phyloP scores from a whole-genome alignment of 352 stramenopile genomes.

The Elongisporangium senticosum region DNA sequence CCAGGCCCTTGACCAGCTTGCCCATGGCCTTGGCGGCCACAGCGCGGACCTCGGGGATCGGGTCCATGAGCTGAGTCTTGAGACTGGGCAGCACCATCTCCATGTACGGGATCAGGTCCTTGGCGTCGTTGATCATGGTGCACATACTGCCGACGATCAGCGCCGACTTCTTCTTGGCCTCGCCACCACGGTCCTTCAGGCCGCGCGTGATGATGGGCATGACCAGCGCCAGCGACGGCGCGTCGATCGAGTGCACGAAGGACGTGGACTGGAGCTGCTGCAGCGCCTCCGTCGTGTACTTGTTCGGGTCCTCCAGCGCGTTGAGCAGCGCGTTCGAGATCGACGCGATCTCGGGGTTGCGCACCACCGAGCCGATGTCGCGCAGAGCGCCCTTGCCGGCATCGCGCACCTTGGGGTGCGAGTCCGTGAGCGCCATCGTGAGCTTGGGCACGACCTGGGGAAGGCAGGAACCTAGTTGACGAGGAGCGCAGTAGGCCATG shows the following conservation, averaged over 20 bases:
- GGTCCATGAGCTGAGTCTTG: constrained; percentile 91
- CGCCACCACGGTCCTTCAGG: constrained; percentile 94
- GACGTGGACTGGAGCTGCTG: constrained; percentile 97
- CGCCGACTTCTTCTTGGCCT: constrained; percentile 98
- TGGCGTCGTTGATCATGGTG: constrained; percentile 97
- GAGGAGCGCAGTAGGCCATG: constrained; percentile 97
- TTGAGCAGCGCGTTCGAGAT: constrained; percentile 93
- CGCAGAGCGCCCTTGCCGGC: constrained; percentile 94
- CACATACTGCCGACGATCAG: constrained; percentile 99
- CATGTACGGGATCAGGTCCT: constrained; percentile 98
- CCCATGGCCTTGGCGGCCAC: constrained; percentile 94
- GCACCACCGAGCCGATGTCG: constrained; percentile 97
- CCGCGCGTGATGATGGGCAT: constrained; percentile 98
- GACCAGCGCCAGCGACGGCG: constrained; percentile 98
- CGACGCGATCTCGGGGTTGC: constrained; percentile 98
- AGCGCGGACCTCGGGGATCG: constrained; percentile 92
- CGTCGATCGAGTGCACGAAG: constrained; percentile 99
- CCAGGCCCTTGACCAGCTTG: constrained; percentile 94
- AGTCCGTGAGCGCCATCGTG: constrained; percentile 96
- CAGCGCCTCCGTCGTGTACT: constrained; percentile 90
- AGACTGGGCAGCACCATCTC: constrained; percentile 95
- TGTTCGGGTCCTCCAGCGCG: constrained; percentile 94
- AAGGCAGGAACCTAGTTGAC: constrained; percentile 97
- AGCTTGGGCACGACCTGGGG: constrained; percentile 99
- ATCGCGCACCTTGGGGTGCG: constrained; percentile 97